These are phyloP conservation scores for Crithidia mellificae DNA, from an alignment of 208 protist species.

Conservation along the genomic window DNA sequence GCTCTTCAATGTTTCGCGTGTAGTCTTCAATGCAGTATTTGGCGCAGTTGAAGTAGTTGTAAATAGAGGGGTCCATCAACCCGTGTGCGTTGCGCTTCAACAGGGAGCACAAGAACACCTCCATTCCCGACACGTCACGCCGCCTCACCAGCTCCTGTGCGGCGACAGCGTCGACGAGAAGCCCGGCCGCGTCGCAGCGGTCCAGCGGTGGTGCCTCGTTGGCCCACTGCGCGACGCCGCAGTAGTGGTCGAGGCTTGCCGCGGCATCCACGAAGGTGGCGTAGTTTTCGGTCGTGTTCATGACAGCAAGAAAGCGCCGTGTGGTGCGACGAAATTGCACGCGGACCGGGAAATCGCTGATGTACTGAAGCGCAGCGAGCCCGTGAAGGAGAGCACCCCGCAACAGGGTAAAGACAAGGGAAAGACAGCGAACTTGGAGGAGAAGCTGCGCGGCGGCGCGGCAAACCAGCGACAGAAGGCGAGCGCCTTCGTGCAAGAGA, in stretches of 20 bases:
- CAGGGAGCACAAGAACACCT: conserved; percentile 41
- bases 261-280: conserved; percentile 42
- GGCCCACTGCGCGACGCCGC: conserved; percentile 45
- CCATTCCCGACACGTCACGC: conserved; percentile 33
- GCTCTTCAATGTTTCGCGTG: conserved; percentile 26
- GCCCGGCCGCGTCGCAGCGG: conserved; percentile 38
- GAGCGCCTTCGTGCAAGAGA: background rate
- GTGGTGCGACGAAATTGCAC: conserved; percentile 45
- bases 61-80: conserved; percentile 47
- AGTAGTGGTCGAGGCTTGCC: conserved; percentile 41
- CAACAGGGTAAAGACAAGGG: background rate
- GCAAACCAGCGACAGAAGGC: background rate
- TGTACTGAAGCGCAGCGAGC: conserved; percentile 21
- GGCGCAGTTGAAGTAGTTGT: conserved; percentile 49
- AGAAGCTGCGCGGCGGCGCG: background rate
- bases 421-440: conserved; percentile 1
- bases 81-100: conserved; percentile 57
- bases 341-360: conserved; percentile 35
- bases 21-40: conserved; percentile 59
- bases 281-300: conserved; percentile 58
- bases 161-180: conserved; percentile 39
- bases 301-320: conserved; percentile 47
- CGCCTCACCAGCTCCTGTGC: conserved; percentile 32
- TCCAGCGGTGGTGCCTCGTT: conserved; percentile 26
- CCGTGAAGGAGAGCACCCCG: conserved; percentile 7